Base-by-base conservation (phyloP, 495 filamentous ascomycete genomes). In the Neurospora sp. region DNA sequence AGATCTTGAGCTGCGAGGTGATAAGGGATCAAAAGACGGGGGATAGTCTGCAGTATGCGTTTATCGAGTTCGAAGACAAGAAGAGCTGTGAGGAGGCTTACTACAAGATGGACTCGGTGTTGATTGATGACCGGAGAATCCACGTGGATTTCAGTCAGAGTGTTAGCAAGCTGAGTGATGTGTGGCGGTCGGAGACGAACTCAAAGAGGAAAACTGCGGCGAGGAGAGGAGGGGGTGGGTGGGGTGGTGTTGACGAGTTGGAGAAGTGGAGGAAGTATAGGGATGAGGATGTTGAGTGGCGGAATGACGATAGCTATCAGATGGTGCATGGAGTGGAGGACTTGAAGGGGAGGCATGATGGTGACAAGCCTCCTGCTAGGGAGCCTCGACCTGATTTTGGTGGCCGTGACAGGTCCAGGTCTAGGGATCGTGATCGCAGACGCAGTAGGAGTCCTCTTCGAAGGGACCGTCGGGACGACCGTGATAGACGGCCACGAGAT, bases 111-210 rank as follows among this genome's bases (percentile, higher is more conserved):
- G 92, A 98, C 80, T 91, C 90, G 6, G 94, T 98, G 8, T 83
- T 99, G 73, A 98, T 98, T 78, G 96, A 99, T 76, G 96, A 99
- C 78, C 94, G 97, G 73, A 92, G 96, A 42, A 98, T 99, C 72
- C 96, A 98, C 81, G 96, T 99, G 70, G 96, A 99, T 80, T 99
- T 99, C 83, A 97, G 94, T 39, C 96, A 99, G 81, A 97, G 93
- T 81, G 96, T 96, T 80, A 94, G 92, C 40, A 93, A 92, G 79
- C 79, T 99, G 31, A 93, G 93, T n/a, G 92, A 97, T 71, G 90
- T 89, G 28, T 99, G 96, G 96, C 88, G 96, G 71, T 91, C 86
- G 72, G 89, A 91, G 42, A 96, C 94, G n/a, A 96, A 96, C 79
- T 85, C 86, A 15, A 98, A 96, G 83, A 88, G 96, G 39, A 87